Conservation (phyloP, 345 rosid species). For the Syzygium jambos region DNA sequence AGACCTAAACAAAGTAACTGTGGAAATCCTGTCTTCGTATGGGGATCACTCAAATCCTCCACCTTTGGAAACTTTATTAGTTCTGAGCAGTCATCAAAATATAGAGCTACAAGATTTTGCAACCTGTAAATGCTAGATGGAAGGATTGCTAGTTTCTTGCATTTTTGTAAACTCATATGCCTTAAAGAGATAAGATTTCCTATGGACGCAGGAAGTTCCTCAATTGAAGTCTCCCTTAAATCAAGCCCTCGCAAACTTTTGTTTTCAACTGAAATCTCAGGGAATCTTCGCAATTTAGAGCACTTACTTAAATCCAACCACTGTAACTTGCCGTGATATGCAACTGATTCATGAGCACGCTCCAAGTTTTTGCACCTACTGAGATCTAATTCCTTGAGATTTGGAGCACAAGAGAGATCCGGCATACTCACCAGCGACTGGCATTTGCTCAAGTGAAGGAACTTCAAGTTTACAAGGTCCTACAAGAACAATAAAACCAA, state of each 20-base stretch:
- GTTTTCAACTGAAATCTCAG: too few relatives aligned
- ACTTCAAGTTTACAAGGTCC: not conserved
- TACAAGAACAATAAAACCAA: not conserved
- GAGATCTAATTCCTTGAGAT: fast-evolving
- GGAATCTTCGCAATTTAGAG: fast-evolving
- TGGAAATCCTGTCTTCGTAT: not conserved
- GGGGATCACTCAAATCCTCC: not conserved
- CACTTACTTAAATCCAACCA: fast-evolving
- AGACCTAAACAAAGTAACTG: fast-evolving
- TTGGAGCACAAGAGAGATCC: not conserved
- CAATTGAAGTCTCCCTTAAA: too few relatives aligned
- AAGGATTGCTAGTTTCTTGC: not conserved
- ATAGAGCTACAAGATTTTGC: fast-evolving
- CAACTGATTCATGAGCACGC: not conserved
- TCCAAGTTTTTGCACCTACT: fast-evolving
- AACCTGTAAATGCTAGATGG: not conserved
- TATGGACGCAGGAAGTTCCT: not conserved
- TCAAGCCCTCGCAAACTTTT: too few relatives aligned
- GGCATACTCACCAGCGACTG: fast-evolving
- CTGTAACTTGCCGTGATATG: fast-evolving
- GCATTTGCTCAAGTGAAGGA: fast-evolving
- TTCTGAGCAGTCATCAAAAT: not conserved
- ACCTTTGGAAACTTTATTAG: not conserved
- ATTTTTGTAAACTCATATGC: fast-evolving
- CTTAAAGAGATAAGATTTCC: not conserved